Percentiles rank a stretch among this genome's conserved stretches.
These are phyloP conservation scores for Rubroboletus pulcherrimus DNA, from an alignment of 768 basidiomycete species.

Conservation along the genomic window DNA sequence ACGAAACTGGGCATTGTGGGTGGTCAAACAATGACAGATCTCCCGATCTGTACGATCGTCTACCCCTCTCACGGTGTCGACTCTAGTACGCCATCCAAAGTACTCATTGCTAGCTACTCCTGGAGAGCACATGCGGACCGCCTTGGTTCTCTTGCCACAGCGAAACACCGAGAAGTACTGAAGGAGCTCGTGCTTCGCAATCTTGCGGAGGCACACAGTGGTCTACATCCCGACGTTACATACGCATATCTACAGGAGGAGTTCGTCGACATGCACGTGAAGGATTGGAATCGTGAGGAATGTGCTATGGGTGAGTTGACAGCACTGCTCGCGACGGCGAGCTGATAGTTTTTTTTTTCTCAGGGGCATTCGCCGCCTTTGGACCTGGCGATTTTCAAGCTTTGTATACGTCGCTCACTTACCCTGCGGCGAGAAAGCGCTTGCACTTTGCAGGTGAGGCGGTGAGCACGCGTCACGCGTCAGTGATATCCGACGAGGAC, in stretches of 20 bases:
- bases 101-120: conserved; percentile 6
- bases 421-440: conserved; percentile 22
- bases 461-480: conserved; percentile 36
- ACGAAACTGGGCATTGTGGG: conserved; percentile 8
- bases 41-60: conserved; percentile 4
- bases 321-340: background rate
- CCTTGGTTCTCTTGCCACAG: background rate
- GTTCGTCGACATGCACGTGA: conserved; percentile 19
- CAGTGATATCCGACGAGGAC: conserved; percentile 7
- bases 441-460: conserved; percentile 13
- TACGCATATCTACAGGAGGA: background rate
- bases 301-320: conserved; percentile 33
- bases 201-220: conserved; percentile 5
- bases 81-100: conserved; percentile 7
- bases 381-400: conserved; percentile 36
- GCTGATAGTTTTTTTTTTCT: background rate
- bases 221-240: conserved; percentile 2
- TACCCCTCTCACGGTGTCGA: conserved; percentile 9
- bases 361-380: conserved; percentile 38
- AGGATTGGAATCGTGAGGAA: conserved; percentile 34
- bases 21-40: conserved; percentile 11
- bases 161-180: background rate
- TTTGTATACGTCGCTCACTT: conserved; percentile 29
- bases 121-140: background rate
- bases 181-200: conserved; percentile 6